phyloP scores from a whole-genome alignment of 2,329 filamentous ascomycete genomes.

The Pseudogymnoascus sp. region DNA sequence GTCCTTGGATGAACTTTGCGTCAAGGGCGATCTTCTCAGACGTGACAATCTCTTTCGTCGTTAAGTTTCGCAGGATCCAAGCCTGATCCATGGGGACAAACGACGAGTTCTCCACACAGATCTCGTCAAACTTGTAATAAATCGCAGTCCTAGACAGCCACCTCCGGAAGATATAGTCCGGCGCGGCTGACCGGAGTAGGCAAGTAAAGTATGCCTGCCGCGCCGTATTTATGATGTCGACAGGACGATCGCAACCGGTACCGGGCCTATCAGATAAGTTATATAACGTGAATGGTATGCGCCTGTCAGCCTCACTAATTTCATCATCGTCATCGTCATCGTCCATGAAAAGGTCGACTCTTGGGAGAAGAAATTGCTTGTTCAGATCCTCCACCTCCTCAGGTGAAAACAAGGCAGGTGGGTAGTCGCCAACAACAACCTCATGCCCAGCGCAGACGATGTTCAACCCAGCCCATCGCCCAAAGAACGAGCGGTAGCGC shows the following conservation, averaged over 20 bases:
- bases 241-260: no score
- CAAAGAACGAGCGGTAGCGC: not conserved
- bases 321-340: no score
- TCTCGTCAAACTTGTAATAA: not conserved
- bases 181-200: no score
- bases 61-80: not conserved
- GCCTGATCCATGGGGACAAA: not conserved
- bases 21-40: not conserved
- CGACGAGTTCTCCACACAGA: not conserved
- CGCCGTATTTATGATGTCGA: no score
- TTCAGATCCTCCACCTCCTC: not conserved
- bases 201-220: no score
- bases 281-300: not conserved
- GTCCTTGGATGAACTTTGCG: not conserved
- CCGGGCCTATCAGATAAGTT: not conserved
- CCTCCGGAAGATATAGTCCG: no score
- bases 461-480: not conserved
- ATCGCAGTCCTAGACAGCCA: no score
- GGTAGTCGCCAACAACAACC: not conserved
- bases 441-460: not conserved
- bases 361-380: not conserved
- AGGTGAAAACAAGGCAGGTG: not conserved
- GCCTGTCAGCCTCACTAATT: no score
- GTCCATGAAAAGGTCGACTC: no score
- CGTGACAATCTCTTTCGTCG: not conserved